These are phyloP conservation scores for Suhomyces sp. DNA, from an alignment of 805 yeast species.

Conservation along the genomic window DNA sequence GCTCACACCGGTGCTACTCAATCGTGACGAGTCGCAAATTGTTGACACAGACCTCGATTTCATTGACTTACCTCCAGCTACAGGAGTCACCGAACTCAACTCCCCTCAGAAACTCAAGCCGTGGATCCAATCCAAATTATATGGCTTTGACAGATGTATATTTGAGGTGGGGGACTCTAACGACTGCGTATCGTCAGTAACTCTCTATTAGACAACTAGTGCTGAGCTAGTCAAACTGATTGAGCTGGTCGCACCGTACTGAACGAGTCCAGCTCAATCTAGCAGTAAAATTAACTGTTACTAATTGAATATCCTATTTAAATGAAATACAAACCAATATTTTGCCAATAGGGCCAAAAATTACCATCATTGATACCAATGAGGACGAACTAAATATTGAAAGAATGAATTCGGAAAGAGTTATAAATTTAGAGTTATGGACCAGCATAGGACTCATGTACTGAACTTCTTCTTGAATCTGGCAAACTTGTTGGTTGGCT, in stretches of 20 bases:
- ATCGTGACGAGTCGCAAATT: slow-evolving; percentile 39
- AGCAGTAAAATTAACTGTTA: too few species aligned
- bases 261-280: too few species aligned
- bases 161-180: slow-evolving; percentile 42
- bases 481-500: slow-evolving; percentile 6
- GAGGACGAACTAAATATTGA: not conserved
- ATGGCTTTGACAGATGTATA: slow-evolving; percentile 39
- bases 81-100: slow-evolving; percentile 12
- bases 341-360: not conserved
- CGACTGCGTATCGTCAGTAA: slow-evolving; percentile 35
- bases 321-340: too few species aligned
- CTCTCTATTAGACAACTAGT: slow-evolving; percentile 26
- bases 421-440: not conserved
- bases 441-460: not conserved
- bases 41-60: slow-evolving; percentile 36
- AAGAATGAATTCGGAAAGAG: not conserved
- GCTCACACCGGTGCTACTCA: slow-evolving; percentile 35
- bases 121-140: slow-evolving; percentile 44
- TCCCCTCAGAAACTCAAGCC: slow-evolving; percentile 23
- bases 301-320: too few species aligned
- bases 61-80: slow-evolving; percentile 15
- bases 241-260: too few species aligned
- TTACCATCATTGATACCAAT: not conserved
- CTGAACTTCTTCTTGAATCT: slow-evolving; percentile 9
- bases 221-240: not conserved